Evolutionary conservation across 306 rosid species (phyloP), one percentile per base, ranked within the genome.

Genomic region (Rosa chinensis): DNA sequence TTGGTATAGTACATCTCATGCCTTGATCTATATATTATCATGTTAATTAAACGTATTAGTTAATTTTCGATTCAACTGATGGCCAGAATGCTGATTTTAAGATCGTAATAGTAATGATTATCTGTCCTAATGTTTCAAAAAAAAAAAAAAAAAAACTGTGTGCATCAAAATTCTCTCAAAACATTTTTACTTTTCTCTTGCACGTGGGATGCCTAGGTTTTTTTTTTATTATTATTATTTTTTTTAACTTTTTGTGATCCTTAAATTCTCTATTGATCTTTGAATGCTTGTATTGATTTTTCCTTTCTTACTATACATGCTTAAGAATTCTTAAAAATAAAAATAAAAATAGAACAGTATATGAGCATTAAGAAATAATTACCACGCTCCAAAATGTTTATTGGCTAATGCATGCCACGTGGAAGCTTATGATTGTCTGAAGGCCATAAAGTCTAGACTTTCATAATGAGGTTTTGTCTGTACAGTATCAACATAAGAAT

Each of bases 191-290:
- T 66, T 77, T 82, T 80, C 37, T 52, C 50, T 56, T 45, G 40
- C 91, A 76, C 88, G 81, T 76, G 91, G 87, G 86, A 86, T 84
- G 88, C 87, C 55, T 83, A 21, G 11, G 3, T 48, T 11, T 48
- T 56, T 42, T 4, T 20, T 6, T 28, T n/a, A n/a, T n/a, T n/a
- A n/a, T 28, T 28, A 0, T 28, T 28, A 0, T 28, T 28, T 17
- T 5, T 17, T 0, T 18, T 55, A 20, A 20, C 25, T 58, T 42
- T 67, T 35, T 12, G 28, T 32, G 40, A 37, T 80, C 64, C 81
- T 85, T 55, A 79, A 70, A 42, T 71, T 83, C 61, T 11, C 5
- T 20, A 55, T 14, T 17, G 21, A 50, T 28, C 39, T 82, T 42
- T 63, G 75, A 77, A 73, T 49, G 55, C 64, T 76, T 78, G 73